Percentiles rank a stretch among this genome's conserved stretches.
Conservation (phyloP, 2,329 filamentous ascomycete species). For the Apiospora arundinis region DNA sequence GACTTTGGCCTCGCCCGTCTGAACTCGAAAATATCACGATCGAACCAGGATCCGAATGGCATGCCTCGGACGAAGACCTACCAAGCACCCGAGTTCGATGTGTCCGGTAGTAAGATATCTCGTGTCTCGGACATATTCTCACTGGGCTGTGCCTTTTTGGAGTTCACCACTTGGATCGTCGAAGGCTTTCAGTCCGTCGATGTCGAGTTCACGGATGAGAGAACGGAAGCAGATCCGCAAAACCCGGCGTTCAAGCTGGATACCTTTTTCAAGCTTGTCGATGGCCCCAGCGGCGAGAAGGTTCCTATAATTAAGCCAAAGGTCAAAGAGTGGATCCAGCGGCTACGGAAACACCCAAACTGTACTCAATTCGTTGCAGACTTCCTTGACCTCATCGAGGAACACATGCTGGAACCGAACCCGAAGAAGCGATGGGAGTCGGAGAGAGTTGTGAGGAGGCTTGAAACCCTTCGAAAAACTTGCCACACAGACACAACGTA, state of each 20-base stretch:
- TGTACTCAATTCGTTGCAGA: background rate
- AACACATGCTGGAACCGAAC: background rate
- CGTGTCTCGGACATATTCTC: conserved; percentile 45
- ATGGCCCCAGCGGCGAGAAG: background rate
- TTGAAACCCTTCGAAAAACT: background rate
- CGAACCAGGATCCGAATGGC: conserved; percentile 30
- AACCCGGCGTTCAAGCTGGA: background rate
- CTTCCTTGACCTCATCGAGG: background rate
- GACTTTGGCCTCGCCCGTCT: conserved; percentile 44
- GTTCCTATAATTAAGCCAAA: background rate
- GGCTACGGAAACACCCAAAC: background rate
- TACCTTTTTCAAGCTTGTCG: background rate
- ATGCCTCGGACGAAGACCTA: conserved; percentile 40
- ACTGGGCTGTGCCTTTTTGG: conserved; percentile 44
- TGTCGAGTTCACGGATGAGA: background rate
- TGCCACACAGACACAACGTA: background rate
- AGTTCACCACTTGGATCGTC: conserved; percentile 45
- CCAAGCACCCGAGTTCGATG: conserved; percentile 45
- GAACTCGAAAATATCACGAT: conserved; percentile 40
- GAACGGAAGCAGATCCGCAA: background rate
- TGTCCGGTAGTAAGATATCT: conserved; percentile 35
- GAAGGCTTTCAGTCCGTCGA: conserved; percentile 25
- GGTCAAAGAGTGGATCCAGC: background rate
- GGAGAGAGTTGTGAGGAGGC: background rate
- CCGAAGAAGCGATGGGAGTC: background rate